Conservation (phyloP, 495 filamentous ascomycete genomes). For the Penicillium tannophilum region DNA sequence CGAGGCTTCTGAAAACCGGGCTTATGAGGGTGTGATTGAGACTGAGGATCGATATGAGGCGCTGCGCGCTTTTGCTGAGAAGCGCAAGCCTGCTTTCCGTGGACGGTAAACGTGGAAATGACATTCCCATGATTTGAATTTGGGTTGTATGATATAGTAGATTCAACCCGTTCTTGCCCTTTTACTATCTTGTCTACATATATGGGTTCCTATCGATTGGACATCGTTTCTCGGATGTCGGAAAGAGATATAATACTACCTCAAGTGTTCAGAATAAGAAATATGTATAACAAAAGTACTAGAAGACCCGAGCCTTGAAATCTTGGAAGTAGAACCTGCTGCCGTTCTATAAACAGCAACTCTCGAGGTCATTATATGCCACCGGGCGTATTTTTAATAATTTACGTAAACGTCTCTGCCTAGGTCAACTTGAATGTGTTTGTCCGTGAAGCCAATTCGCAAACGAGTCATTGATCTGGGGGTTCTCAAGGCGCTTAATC, state of each 20-base stretch:
- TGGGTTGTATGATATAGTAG: neutral
- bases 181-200: neutral
- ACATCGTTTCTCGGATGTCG: neutral
- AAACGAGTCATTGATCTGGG: neutral
- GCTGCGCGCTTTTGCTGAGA: constrained; percentile 83
- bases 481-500: neutral
- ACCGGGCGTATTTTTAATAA: neutral
- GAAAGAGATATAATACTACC: neutral
- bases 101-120: constrained; percentile 45
- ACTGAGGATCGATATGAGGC: constrained; percentile 89
- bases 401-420: neutral
- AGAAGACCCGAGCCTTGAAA: neutral
- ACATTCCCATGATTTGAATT: neutral
- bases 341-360: too few species aligned
- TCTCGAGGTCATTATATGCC: too few species aligned
- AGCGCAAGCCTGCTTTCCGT: constrained; percentile 82
- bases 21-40: constrained; percentile 76
- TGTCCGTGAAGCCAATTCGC: neutral
- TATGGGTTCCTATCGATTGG: neutral
- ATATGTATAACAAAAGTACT: neutral
- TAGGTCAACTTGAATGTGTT: neutral
- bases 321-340: too few species aligned
- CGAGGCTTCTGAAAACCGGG: constrained; percentile 72
- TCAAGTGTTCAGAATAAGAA: neutral
- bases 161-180: neutral